A percentile compares a stretch with the other conserved stretches of the same genome.
Evolutionary conservation across 257 asterid genomes (phyloP).

Genomic region (Lantana camara): DNA sequence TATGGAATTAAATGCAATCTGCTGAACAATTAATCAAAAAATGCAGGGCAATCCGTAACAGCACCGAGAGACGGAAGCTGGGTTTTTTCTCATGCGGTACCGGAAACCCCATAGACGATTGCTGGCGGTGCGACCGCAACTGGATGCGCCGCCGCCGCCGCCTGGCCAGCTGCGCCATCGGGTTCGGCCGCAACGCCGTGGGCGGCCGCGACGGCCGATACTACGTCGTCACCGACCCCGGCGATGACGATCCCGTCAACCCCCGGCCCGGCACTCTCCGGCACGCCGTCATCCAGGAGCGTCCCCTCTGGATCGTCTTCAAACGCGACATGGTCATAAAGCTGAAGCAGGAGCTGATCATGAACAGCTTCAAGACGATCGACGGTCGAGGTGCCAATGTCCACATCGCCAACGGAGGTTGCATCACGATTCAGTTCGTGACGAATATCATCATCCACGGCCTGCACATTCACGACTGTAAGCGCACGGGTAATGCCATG

Average conservation of each 20-base stretch:
- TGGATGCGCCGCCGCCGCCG: slow-evolving; percentile 81
- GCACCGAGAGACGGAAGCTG: slow-evolving; percentile 72
- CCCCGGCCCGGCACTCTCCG: slow-evolving; percentile 92
- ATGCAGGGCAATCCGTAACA: slow-evolving; percentile 65
- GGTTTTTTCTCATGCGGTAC: slow-evolving; percentile 76
- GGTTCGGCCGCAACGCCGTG: slow-evolving; percentile 83
- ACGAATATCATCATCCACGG: slow-evolving; percentile 86
- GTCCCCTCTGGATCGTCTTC: slow-evolving; percentile 85
- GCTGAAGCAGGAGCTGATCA: slow-evolving; percentile 74
- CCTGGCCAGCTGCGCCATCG: slow-evolving; percentile 79
- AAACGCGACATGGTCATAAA: slow-evolving; percentile 77
- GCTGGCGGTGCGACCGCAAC: slow-evolving; percentile 83
- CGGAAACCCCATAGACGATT: slow-evolving; percentile 89
- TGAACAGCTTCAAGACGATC: slow-evolving; percentile 90
- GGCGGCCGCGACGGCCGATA: slow-evolving; percentile 82
- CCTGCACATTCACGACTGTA: slow-evolving; percentile 75
- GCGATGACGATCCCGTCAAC: slow-evolving; percentile 67
- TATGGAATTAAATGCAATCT: too few relatives aligned
- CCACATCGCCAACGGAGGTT: slow-evolving; percentile 76
- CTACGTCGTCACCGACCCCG: slow-evolving; percentile 71
- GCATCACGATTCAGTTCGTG: slow-evolving; percentile 71
- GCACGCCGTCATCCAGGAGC: slow-evolving; percentile 82
- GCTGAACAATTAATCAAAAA: too few relatives aligned
- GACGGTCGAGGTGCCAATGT: slow-evolving; percentile 85
- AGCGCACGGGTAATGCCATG: slow-evolving; percentile 80